Percentiles rank a stretch among this genome's conserved stretches.
phyloP scores from a whole-genome alignment of 805 yeast genomes.

The Pichia ethanolica region DNA sequence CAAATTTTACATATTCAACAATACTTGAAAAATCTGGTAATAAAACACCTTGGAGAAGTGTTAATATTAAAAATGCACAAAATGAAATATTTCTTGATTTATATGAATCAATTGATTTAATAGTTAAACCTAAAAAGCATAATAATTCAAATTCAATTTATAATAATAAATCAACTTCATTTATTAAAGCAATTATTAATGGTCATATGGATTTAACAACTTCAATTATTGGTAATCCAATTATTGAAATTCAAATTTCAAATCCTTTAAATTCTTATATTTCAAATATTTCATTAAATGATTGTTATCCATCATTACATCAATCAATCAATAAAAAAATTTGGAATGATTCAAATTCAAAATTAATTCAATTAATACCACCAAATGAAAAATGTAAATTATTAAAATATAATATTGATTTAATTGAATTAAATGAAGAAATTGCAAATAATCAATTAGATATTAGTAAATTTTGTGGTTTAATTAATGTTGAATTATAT shows the following conservation, averaged over 20 bases:
- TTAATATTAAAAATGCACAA: constrained; percentile 61
- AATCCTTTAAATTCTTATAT: constrained; percentile 17
- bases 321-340: constrained; percentile 50
- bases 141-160: background rate
- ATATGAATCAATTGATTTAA: constrained; percentile 54
- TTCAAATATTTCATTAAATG: constrained; percentile 33
- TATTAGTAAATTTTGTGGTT: constrained; percentile 35
- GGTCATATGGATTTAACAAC: constrained; percentile 62
- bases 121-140: constrained; percentile 34
- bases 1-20: constrained; percentile 8
- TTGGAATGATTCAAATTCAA: constrained; percentile 40
- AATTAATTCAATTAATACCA: constrained; percentile 63
- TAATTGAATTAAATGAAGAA: constrained; percentile 24
- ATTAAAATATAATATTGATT: constrained; percentile 56
- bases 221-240: constrained; percentile 73
- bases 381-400: constrained; percentile 75
- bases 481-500: constrained; percentile 47
- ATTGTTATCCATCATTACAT: constrained; percentile 43
- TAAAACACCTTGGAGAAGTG: constrained; percentile 69
- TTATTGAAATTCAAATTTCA: constrained; percentile 50
- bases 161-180: constrained; percentile 13
- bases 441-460: constrained; percentile 12
- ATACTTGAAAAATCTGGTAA: constrained; percentile 30
- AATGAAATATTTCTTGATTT: constrained; percentile 87
- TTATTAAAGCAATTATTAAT: constrained; percentile 45